phyloP scores from a whole-genome alignment of 2,329 filamentous ascomycete species.

The Cladosporium sphaerospermum region DNA sequence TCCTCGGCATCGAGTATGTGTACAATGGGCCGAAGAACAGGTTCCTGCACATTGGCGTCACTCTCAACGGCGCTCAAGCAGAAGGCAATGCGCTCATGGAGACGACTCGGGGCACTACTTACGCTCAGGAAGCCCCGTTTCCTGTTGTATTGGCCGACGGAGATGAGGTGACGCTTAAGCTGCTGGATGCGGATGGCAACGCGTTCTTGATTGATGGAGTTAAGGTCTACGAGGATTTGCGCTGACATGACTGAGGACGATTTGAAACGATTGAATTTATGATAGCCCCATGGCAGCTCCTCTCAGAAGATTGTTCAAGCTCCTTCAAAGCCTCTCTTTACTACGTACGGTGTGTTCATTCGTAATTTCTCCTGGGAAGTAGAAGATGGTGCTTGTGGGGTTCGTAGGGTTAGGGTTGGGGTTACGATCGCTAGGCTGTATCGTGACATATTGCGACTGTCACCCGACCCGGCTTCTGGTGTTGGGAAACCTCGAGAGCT shows the following conservation, averaged over 20 bases:
- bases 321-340: no score
- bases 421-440: no score
- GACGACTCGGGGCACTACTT: conserved; percentile 18
- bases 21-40: conserved; percentile 21
- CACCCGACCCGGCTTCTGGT: no score
- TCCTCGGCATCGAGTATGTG: conserved; percentile 20
- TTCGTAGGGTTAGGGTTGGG: no score
- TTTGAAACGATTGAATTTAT: neutral
- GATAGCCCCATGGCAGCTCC: neutral
- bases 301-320: no score
- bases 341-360: no score
- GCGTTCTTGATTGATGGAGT: conserved; percentile 19
- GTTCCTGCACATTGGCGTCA: conserved; percentile 19
- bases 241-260: neutral
- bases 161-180: conserved; percentile 17
- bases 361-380: no score
- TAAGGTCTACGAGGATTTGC: conserved; percentile 18
- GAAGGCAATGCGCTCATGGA: conserved; percentile 19
- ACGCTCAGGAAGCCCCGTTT: conserved; percentile 19
- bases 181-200: conserved; percentile 18
- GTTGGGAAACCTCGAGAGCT: no score
- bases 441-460: no score
- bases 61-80: conserved; percentile 15
- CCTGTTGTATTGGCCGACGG: conserved; percentile 16
- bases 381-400: no score